Evolutionary conservation across 179 eudicot genomes (phyloP), one percentile per base, ranked within the genome.

Genomic region (Patellifolia procumbens): DNA sequence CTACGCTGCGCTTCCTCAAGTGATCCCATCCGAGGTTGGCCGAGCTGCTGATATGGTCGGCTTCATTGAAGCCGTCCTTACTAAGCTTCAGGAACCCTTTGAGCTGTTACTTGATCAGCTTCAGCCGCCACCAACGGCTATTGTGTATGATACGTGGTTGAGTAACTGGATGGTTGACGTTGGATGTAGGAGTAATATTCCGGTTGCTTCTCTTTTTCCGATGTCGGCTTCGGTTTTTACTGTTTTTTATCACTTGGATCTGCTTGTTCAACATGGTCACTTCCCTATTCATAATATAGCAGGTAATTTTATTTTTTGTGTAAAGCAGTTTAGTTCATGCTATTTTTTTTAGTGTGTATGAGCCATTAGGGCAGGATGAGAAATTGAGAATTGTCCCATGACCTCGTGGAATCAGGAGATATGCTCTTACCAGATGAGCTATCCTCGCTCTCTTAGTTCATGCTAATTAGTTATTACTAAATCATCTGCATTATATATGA

Each of bases 11-110:
- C 56, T 88, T 65, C 94, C 92, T 7, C 89, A 91, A 52, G 94
- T 88, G 2, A 22, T 91, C 10, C 92, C 97, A 0, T 91, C 94
- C 0, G 97, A 90, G 74, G 24, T 75, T 1, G 85, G 83, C 45
- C 86, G 94, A 35, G 88, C 66, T 55, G 74, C 56, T 56, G 88
- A 88, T 75, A 75, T 79, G 63, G n/a, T 73, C 0, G 85, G 74
- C 19, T 91, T 88, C 75, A 4, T 70, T 0, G 81, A 85, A 56
- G 89, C 91, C 42, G 56, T 74, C 1, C 10, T 58, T 13, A 90
- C 90, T 2, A 81, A 87, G 71, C 65, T 91, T 51, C 79, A 75
- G 56, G 88, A 70, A 6, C 97, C 94, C 16, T 85, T 90, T 28
- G 84, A 88, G 87, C 62, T 46, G 72, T 77, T 87, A 22, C 77